A percentile compares a stretch with the other conserved stretches of the same genome.
phyloP scores from a whole-genome alignment of 2,329 filamentous ascomycete genomes.

The Talaromyces pinophilus region DNA sequence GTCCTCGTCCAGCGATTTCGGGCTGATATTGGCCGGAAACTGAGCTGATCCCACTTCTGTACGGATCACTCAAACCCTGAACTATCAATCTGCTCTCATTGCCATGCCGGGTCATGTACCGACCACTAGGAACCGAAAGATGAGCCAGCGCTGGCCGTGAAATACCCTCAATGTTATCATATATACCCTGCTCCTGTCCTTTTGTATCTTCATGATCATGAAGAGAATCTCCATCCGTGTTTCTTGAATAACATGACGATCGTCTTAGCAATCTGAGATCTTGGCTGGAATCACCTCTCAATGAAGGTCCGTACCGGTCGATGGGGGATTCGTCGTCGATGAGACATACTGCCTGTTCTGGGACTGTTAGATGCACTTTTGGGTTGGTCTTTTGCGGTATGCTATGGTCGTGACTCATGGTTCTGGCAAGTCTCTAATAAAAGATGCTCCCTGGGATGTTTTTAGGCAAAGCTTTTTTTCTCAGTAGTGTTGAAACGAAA shows the following conservation, averaged over 20 bases:
- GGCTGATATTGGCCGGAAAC: not conserved
- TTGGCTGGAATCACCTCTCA: not conserved
- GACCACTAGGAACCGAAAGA: not conserved
- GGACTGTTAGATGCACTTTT: not conserved
- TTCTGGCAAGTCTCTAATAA: not conserved
- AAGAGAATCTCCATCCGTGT: not conserved
- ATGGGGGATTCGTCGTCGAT: conserved; percentile 16
- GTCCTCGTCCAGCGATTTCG: not conserved
- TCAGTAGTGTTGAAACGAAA: not conserved
- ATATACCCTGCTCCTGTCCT: not conserved
- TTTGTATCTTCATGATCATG: not conserved
- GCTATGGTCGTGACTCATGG: not conserved
- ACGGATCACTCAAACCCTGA: conserved; percentile 15
- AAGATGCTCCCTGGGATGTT: not conserved
- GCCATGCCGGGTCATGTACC: not conserved
- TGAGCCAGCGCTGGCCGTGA: not conserved
- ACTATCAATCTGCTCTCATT: conserved; percentile 11
- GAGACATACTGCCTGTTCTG: not conserved
- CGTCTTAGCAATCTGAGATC: not conserved
- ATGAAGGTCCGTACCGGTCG: conserved; percentile 13
- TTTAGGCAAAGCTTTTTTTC: not conserved
- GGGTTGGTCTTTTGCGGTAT: not conserved
- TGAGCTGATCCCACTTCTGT: not conserved
- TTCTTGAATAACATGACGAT: conserved; percentile 18
- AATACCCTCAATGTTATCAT: not conserved